Percentiles rank a stretch among this genome's conserved stretches.
These are phyloP conservation scores for Lactarius sp. DNA, from an alignment of 768 basidiomycete species.

Conservation along the genomic window DNA sequence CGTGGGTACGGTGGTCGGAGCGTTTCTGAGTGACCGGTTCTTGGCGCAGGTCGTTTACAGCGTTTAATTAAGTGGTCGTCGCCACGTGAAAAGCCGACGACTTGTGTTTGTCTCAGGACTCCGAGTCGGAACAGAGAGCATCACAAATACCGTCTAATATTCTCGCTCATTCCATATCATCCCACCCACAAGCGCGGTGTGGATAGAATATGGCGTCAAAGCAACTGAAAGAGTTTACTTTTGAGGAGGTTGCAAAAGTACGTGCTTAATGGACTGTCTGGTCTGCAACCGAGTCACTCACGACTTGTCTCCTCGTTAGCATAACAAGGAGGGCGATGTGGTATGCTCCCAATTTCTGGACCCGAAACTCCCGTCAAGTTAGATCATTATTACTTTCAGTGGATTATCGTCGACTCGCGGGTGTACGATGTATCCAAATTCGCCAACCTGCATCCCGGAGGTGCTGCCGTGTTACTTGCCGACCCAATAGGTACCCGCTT, in stretches of 20 bases:
- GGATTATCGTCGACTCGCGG: conserved; percentile 77
- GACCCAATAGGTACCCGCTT: conserved; percentile 49
- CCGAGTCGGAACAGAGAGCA: too few species aligned
- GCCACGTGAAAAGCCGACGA: background rate
- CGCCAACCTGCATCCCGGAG: conserved; percentile 81
- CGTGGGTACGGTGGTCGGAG: too few species aligned
- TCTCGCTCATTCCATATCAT: background rate
- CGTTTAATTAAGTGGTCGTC: too few species aligned
- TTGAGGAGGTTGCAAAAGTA: conserved; percentile 68
- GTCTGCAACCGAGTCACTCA: background rate
- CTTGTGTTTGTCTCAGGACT: too few species aligned
- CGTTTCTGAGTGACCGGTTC: too few species aligned
- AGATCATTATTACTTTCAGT: conserved; percentile 39
- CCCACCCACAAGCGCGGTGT: too few species aligned
- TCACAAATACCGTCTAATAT: background rate
- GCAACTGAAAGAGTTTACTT: conserved; percentile 37
- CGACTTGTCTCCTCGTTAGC: conserved; percentile 42
- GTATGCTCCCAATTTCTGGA: conserved; percentile 38
- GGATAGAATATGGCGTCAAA: conserved; percentile 21
- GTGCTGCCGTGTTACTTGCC: conserved; percentile 66
- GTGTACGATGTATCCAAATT: conserved; percentile 83
- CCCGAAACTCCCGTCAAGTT: background rate
- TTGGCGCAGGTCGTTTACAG: too few species aligned
- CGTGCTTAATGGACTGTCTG: conserved; percentile 18
- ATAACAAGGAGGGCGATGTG: conserved; percentile 81